phyloP scores from a whole-genome alignment of 495 filamentous ascomycete species.

The Acidiella bohemica region DNA sequence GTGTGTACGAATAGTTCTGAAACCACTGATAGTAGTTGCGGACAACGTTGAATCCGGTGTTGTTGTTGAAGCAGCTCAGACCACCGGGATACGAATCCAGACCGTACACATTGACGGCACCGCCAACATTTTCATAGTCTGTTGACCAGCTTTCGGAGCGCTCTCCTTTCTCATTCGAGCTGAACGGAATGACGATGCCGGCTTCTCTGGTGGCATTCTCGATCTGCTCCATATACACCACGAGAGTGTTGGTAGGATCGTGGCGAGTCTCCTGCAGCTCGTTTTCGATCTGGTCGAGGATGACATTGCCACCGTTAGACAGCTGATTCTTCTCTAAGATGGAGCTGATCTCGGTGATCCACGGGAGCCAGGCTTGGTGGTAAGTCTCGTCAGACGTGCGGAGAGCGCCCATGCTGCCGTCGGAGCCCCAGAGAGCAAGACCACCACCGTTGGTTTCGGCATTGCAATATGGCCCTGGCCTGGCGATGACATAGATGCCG shows the following conservation, averaged over 20 bases:
- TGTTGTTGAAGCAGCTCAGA: slow-evolving; percentile 46
- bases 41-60: slow-evolving; percentile 42
- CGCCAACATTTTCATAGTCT: slow-evolving; percentile 32
- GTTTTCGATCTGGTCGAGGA: slow-evolving; percentile 49
- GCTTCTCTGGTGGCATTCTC: slow-evolving; percentile 37
- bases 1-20: slow-evolving; percentile 34
- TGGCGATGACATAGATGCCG: slow-evolving; percentile 44
- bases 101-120: slow-evolving; percentile 48
- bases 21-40: slow-evolving; percentile 34
- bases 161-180: slow-evolving; percentile 39
- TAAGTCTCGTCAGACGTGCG: slow-evolving; percentile 36
- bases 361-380: slow-evolving; percentile 34
- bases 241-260: slow-evolving; percentile 36
- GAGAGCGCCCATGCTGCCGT: slow-evolving; percentile 42
- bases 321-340: slow-evolving; percentile 34
- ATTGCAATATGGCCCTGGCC: slow-evolving; percentile 48
- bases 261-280: slow-evolving; percentile 31
- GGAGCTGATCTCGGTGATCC: slow-evolving; percentile 8
- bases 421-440: slow-evolving; percentile 49
- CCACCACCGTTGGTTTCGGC: slow-evolving; percentile 40
- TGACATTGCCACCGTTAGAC: slow-evolving; percentile 41
- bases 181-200: slow-evolving; percentile 43
- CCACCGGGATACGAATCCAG: slow-evolving; percentile 50
- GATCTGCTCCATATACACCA: slow-evolving; percentile 46
- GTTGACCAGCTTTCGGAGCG: slow-evolving; percentile 33